Base-by-base conservation (phyloP, 2,329 filamentous ascomycete species). In the Cercospora canescens region DNA sequence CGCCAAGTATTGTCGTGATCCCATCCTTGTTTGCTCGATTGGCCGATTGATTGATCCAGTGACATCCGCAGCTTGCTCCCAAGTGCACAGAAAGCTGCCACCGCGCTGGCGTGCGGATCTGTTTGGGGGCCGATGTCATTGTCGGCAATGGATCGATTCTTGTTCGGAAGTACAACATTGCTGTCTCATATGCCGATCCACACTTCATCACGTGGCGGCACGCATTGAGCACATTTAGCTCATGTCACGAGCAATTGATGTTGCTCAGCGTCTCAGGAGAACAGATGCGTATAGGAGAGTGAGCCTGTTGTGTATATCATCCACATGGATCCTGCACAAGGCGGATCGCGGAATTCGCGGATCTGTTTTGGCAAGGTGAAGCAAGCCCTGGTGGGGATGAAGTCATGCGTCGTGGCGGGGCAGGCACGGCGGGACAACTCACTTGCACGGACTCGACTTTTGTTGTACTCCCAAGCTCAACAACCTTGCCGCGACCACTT, bases 101-200 rank as follows among this genome's bases (percentile, higher is more conserved):
- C 14, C 39, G 39, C 9, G 39, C 39, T 45, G 39, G 39, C 39
- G 24, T 24, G 18, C 12, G 39, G 39, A 45, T 21, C 8, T n/a
- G 11, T 45, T 45, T 24, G 39, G 39, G 39, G 24, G 24, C 28
- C 21, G 45, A 28, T 26, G 45, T 16, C 45, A 28, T 14, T 41
- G 50, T 57, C 60, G 50, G 60, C 30, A 56, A 57, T 35, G 60
- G 28, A 63, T 41, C 52, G 60, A 55, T 56, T 63, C 37, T 63
- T 55, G 60, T 57, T 57, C 60, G 24, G 28, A 18, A 56, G 12
- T 12, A 50, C n/a, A n/a, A n/a, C 28, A 28, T 50, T 50, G 24
- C 45, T 24, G 45, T 52, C 28, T 60, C 57, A 60, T 28, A 48
- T 37, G 57, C 57, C 57, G 57, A 60, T 32, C 21, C 35, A 50